Base-by-base conservation (phyloP, 1,284 basidiomycete genomes). In the Agaricales sp. region DNA sequence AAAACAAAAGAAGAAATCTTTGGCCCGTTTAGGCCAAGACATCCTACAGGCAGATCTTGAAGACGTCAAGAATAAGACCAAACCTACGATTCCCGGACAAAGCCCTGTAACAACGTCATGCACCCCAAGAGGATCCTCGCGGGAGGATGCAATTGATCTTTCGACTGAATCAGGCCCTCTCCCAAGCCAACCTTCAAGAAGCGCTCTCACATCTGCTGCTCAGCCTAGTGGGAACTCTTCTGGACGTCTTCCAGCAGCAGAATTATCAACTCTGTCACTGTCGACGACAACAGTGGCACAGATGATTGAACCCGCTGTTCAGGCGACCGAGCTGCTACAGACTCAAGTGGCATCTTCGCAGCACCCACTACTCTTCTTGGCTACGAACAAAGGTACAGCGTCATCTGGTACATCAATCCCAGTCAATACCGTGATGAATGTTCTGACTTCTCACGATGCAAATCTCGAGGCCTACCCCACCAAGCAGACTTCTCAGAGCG, bases 1-100 rank as follows among this genome's bases (percentile, higher is more conserved):
- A 8, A 56, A 52, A 43, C 65, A 61, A 49, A 66, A 62, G 51
- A 59, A 59, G 51, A 67, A 63, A 55, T 59, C 56, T 30, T 47
- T 47, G 24, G 43, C 58, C 1, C 59, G 60, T 44, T 48, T 67
- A 18, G 39, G n/a, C 4, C 49, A 59, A 8, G 52, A 57, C 4
- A 55, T 67, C 19, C 57, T 64, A 8, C 53, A 64, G 46, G 54
- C 55, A 38, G 67, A 69, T 52, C 43, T 67, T 3, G 53, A 63
- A 49, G 58, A 58, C n/a, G 56, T 63, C 23, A 47, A 57, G 24
- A 41, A 20, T 56, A 60, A 45, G 60, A 60, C 48, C 57, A 61
- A 46, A 53, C 45, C n/a, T 37, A 37, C 21, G 14, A 20, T 18
- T 11, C 16, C 39, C 8, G 8, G 8, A 18, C 39, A n/a, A 20